phyloP scores from a whole-genome alignment of 2,329 filamentous ascomycete species.

The Colletotrichum truncatum region DNA sequence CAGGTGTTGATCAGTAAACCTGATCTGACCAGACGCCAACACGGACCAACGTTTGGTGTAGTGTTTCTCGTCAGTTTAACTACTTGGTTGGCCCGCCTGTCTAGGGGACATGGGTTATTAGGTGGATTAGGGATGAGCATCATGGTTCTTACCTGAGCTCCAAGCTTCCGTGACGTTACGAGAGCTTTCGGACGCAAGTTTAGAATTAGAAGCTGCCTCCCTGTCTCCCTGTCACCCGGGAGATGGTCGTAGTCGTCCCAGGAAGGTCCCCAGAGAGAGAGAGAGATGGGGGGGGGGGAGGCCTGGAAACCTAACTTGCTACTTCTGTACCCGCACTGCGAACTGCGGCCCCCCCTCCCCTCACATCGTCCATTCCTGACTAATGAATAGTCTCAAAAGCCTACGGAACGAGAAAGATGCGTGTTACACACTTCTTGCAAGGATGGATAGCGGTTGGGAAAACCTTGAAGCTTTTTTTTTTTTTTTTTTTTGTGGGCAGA shows the following conservation, averaged over 20 bases:
- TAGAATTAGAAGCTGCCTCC: neutral
- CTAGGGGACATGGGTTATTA: neutral
- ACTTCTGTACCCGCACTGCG: no score
- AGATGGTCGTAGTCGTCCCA: no score
- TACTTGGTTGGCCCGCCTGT: neutral
- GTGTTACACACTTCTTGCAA: neutral
- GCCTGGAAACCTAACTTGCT: no score
- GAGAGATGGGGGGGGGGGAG: no score
- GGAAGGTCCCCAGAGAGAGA: no score
- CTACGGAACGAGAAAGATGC: neutral
- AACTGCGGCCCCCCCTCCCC: neutral
- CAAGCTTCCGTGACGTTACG: neutral
- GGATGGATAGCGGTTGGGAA: neutral
- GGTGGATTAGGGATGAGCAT: neutral
- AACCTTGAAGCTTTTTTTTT: no score
- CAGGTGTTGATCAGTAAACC: no score
- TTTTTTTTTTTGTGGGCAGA: no score
- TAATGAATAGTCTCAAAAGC: neutral
- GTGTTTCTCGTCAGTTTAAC: slow-evolving; percentile 3
- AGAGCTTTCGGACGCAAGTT: neutral
- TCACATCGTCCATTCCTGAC: neutral
- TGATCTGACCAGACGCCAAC: neutral
- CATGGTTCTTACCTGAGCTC: neutral
- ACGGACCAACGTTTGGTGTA: slow-evolving; percentile 3
- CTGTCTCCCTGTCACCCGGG: neutral